Conservation (phyloP, 495 filamentous ascomycete species). For the Talaromyces wortmannii region DNA sequence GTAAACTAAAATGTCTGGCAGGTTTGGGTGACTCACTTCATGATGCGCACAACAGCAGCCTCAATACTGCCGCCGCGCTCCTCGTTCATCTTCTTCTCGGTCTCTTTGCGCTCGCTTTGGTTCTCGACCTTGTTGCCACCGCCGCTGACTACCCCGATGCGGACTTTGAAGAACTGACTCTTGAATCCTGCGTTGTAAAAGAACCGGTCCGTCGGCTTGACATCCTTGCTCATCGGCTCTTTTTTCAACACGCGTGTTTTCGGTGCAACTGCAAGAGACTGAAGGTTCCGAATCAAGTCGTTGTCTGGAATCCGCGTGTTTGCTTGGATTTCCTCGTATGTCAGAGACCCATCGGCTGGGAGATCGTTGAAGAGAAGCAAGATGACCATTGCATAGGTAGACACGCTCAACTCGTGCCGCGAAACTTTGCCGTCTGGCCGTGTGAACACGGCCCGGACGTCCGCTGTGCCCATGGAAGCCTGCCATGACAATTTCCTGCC, state of each 20-base stretch:
- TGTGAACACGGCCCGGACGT: slow-evolving; percentile 74
- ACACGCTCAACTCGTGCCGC: slow-evolving; percentile 83
- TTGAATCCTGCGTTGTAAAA: slow-evolving; percentile 78
- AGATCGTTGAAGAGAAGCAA: slow-evolving; percentile 85
- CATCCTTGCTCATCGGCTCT: slow-evolving; percentile 73
- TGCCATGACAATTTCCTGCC: slow-evolving; percentile 87
- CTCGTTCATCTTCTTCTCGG: slow-evolving; percentile 81
- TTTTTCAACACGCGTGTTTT: slow-evolving; percentile 79
- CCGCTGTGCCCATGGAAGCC: slow-evolving; percentile 73
- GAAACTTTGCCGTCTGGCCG: slow-evolving; percentile 65
- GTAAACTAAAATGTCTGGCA: no score
- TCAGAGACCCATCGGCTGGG: slow-evolving; percentile 53
- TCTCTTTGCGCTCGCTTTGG: slow-evolving; percentile 75
- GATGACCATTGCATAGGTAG: slow-evolving; percentile 89
- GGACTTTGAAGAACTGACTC: slow-evolving; percentile 78
- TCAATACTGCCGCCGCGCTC: slow-evolving; percentile 73
- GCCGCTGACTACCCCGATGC: slow-evolving; percentile 65
- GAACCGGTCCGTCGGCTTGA: slow-evolving; percentile 76
- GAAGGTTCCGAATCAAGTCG: slow-evolving; percentile 77
- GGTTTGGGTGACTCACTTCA: slow-evolving; percentile 84
- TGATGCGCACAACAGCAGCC: slow-evolving; percentile 86
- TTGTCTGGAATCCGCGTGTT: slow-evolving; percentile 71
- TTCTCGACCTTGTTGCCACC: slow-evolving; percentile 77
- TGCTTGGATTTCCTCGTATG: slow-evolving; percentile 78
- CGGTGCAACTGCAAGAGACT: slow-evolving; percentile 77